These are phyloP conservation scores for Penicillium brasilianum DNA, from an alignment of 2,329 filamentous ascomycete species.

Conservation along the genomic window DNA sequence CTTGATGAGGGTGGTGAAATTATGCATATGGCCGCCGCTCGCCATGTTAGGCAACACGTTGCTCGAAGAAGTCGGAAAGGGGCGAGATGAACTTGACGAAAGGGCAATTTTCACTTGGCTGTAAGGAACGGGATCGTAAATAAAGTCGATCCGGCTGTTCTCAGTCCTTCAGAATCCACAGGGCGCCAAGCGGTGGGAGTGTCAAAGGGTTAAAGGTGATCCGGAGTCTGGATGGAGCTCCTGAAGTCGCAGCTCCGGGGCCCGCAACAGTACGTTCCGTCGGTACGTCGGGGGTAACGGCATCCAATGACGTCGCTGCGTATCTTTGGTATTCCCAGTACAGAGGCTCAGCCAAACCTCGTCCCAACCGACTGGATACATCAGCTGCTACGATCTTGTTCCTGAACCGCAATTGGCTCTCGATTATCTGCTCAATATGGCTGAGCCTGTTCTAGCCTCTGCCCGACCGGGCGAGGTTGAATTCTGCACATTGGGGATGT, in stretches of 20 bases:
- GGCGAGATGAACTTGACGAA: background rate
- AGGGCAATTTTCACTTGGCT: background rate
- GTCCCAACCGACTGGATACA: constrained; percentile 2
- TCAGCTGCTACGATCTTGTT: background rate
- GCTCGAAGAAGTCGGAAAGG: constrained; percentile 19
- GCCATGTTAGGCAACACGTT: constrained; percentile 61
- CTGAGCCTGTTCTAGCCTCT: constrained; percentile 7
- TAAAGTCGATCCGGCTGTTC: background rate
- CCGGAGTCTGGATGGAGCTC: constrained; percentile 21
- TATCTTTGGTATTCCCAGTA: constrained; percentile 28
- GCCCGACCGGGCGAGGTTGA: constrained; percentile 46
- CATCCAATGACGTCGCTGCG: constrained; percentile 16
- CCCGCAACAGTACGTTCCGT: constrained; percentile 21
- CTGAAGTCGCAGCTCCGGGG: constrained; percentile 26
- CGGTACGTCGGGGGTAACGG: constrained; percentile 3
- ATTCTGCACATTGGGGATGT: constrained; percentile 67
- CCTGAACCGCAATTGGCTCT: constrained; percentile 2
- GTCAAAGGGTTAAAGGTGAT: constrained; percentile 14
- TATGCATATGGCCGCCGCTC: constrained; percentile 82
- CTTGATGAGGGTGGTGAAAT: constrained; percentile 96
- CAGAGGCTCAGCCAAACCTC: constrained; percentile 9
- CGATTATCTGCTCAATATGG: constrained; percentile 21
- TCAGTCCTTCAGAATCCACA: constrained; percentile 8
- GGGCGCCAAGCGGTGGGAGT: constrained; percentile 12
- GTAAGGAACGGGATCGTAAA: background rate